Evolutionary conservation across 164 flowering plant species (phyloP).

Genomic region (Liriodendron chinense): DNA sequence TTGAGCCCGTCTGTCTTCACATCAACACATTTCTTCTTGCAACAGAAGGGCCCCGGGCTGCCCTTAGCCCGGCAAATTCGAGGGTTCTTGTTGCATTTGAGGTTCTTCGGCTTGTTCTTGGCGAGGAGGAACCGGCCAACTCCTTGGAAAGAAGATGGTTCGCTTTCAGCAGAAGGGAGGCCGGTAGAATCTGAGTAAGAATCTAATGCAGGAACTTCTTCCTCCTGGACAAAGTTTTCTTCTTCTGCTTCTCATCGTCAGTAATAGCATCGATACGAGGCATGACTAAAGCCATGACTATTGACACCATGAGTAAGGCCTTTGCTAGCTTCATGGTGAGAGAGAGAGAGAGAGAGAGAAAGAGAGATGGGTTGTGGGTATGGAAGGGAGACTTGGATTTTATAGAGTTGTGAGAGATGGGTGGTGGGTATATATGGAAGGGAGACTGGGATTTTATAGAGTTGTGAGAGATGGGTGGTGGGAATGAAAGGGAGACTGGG

Average conservation of each 20-base stretch:
- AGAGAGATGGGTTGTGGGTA: not conserved
- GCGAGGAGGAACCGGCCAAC: slow-evolving; percentile 5
- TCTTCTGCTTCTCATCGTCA: slow-evolving; percentile 4
- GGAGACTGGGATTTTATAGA: not conserved
- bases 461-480: not conserved
- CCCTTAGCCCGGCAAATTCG: slow-evolving; percentile 20
- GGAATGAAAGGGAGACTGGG: not conserved
- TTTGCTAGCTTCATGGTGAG: slow-evolving; percentile 2
- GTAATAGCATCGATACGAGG: not conserved
- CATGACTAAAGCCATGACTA: not conserved
- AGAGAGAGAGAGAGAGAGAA: not conserved
- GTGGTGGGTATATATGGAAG: too few relatives aligned
- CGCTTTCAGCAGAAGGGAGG: not conserved
- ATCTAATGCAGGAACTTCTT: not conserved
- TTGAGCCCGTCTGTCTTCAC: slow-evolving; percentile 17
- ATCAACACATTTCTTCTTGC: slow-evolving; percentile 27
- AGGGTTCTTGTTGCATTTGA: slow-evolving; percentile 19
- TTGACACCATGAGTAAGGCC: slow-evolving; percentile 6
- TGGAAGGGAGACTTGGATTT: too few relatives aligned
- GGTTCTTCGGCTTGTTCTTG: not conserved
- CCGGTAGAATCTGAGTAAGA: not conserved
- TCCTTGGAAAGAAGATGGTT: slow-evolving; percentile 2
- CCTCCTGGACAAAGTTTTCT: not conserved
- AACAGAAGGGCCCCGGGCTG: slow-evolving; percentile 27
- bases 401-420: too few relatives aligned